Conservation (phyloP, 2,329 filamentous ascomycete genomes). For the Fusarium sp. region DNA sequence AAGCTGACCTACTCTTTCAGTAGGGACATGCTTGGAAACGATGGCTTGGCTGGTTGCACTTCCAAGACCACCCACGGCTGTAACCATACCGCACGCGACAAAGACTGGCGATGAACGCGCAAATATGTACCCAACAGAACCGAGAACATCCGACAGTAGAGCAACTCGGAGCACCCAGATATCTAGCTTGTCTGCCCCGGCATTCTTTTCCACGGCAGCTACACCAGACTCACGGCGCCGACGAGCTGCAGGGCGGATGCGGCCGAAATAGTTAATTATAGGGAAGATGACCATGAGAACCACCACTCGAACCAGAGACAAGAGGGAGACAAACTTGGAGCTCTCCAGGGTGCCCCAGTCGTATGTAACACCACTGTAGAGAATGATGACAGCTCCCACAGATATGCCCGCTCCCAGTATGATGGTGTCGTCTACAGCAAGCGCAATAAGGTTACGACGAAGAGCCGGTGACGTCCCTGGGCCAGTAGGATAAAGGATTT, state of each 20-base stretch:
- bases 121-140: conserved; percentile 79
- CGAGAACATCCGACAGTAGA: conserved; percentile 79
- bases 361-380: conserved; percentile 85
- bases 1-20: conserved; percentile 84
- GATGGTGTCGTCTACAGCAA: conserved; percentile 83
- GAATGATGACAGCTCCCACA: conserved; percentile 79
- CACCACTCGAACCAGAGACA: conserved; percentile 80
- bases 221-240: conserved; percentile 53
- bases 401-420: conserved; percentile 87
- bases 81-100: conserved; percentile 75
- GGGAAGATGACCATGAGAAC: conserved; percentile 82
- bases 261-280: conserved; percentile 78
- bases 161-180: conserved; percentile 79
- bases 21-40: conserved; percentile 90
- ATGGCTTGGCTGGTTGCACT: conserved; percentile 85
- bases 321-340: conserved; percentile 81
- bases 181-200: conserved; percentile 82
- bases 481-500: conserved; percentile 79
- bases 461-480: conserved; percentile 67
- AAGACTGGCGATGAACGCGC: conserved; percentile 72
- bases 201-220: conserved; percentile 59
- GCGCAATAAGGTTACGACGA: conserved; percentile 82
- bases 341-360: conserved; percentile 85
- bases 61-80: conserved; percentile 84
- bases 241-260: conserved; percentile 62